Percentiles rank a stretch among this genome's conserved stretches.
phyloP scores from a whole-genome alignment of 192 early-diverging fungal genomes.

The Podila epigama region DNA sequence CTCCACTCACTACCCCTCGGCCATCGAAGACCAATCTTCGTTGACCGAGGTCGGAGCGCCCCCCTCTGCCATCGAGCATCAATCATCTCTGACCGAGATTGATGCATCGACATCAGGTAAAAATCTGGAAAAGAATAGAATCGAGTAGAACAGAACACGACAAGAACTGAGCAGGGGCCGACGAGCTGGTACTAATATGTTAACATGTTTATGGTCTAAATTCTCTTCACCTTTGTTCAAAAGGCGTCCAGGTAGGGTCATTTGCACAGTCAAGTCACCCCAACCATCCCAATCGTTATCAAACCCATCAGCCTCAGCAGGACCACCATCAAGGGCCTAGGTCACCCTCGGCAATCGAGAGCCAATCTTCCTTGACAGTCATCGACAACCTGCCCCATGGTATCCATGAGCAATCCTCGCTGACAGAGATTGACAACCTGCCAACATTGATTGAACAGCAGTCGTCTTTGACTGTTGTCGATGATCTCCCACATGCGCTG shows the following conservation, averaged over 20 bases:
- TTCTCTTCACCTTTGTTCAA: no score
- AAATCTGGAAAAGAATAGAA: no score
- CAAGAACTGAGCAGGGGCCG: no score
- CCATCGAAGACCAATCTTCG: slow-evolving; percentile 14
- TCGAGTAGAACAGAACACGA: no score
- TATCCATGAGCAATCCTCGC: slow-evolving; percentile 1
- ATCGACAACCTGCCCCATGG: slow-evolving; percentile 15
- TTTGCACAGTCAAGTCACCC: no score
- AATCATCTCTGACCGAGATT: slow-evolving; percentile 41
- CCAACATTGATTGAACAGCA: slow-evolving; percentile 4
- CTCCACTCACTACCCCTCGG: background rate
- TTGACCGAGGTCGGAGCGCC: slow-evolving; percentile 9
- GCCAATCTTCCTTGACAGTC: slow-evolving; percentile 34
- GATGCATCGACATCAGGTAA: slow-evolving; percentile 7
- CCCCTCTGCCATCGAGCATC: slow-evolving; percentile 32
- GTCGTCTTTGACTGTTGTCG: slow-evolving; percentile 26
- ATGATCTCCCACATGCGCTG: slow-evolving; percentile 20
- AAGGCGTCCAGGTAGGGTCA: no score
- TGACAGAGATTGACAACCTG: slow-evolving; percentile 27
- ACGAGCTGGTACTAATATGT: no score
- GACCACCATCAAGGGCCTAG: no score
- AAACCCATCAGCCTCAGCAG: slow-evolving; percentile 5
- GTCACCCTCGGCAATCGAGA: no score
- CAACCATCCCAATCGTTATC: no score
- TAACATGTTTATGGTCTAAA: no score